phyloP scores from a whole-genome alignment of 208 protist genomes.

The Willaertia magna region DNA sequence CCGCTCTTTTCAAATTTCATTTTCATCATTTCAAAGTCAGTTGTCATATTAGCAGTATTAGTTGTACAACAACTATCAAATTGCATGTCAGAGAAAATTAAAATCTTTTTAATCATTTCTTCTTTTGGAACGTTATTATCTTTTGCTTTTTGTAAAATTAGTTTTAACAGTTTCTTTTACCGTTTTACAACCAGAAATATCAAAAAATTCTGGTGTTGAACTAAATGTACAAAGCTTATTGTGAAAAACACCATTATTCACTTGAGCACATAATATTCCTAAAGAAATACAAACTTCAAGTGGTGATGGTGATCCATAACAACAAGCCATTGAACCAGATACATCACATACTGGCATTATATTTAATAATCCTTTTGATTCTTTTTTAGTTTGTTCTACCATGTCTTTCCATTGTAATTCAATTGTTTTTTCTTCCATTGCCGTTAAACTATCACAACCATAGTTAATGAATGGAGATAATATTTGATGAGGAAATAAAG shows the following conservation, averaged over 20 bases:
- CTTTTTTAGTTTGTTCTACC: neutral
- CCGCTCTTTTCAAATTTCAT: slow-evolving; percentile 8
- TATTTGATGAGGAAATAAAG: slow-evolving; percentile 27
- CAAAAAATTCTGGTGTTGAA: slow-evolving; percentile 15
- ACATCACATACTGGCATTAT: slow-evolving; percentile 26
- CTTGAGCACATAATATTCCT: slow-evolving; percentile 20
- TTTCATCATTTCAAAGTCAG: neutral
- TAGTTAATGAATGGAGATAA: neutral
- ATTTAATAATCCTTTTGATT: neutral
- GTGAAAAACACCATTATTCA: slow-evolving; percentile 15
- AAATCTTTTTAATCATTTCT: slow-evolving; percentile 29
- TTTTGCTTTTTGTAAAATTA: slow-evolving; percentile 14
- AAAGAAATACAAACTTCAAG: slow-evolving; percentile 31
- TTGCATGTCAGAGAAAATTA: slow-evolving; percentile 36
- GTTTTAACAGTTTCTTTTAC: slow-evolving; percentile 13
- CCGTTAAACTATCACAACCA: neutral
- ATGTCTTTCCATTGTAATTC: slow-evolving; percentile 28
- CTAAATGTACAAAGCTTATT: slow-evolving; percentile 26
- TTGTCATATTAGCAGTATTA: neutral
- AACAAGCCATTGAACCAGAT: slow-evolving; percentile 26
- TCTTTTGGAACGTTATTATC: slow-evolving; percentile 9
- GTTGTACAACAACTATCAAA: slow-evolving; percentile 19
- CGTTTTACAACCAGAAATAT: neutral
- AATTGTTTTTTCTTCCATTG: neutral
- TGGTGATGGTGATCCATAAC: slow-evolving; percentile 19